phyloP scores from a whole-genome alignment of 495 filamentous ascomycete genomes.

The Neurospora sp. region DNA sequence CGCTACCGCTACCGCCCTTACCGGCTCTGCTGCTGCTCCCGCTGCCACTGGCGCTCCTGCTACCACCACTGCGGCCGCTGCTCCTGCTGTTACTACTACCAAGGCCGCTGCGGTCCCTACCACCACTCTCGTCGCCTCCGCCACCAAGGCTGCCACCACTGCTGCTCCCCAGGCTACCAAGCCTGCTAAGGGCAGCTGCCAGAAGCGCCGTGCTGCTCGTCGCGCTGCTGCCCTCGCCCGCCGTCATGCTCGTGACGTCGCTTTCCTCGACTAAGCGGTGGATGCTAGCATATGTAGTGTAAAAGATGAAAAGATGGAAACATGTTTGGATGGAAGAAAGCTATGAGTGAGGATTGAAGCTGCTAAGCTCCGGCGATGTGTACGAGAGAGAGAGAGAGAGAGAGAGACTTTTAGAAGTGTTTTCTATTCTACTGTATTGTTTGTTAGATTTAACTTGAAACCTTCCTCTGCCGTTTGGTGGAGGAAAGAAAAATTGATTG shows the following conservation, averaged over 20 bases:
- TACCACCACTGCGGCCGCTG: neutral
- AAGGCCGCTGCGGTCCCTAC: neutral
- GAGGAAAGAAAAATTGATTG: neutral
- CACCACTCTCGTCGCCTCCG: neutral
- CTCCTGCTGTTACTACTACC: neutral
- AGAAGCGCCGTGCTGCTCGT: neutral
- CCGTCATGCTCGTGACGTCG: conserved; percentile 2
- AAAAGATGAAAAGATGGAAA: neutral
- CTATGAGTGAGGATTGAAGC: neutral
- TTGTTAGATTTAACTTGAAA: neutral
- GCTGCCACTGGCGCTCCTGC: conserved; percentile 1
- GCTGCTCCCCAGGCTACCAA: neutral
- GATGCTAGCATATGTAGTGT: neutral
- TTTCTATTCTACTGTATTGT: neutral
- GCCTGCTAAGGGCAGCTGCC: neutral
- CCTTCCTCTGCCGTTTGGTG: neutral
- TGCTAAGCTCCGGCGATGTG: neutral
- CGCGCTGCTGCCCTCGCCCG: neutral
- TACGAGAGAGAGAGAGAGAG: neutral
- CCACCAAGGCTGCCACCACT: conserved; percentile 1
- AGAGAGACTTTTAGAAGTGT: neutral
- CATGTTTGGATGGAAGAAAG: neutral
- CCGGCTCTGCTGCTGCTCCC: conserved; percentile 4
- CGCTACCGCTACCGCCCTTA: conserved; percentile 9
- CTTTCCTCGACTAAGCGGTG: conserved; percentile 1